A percentile compares a stretch with the other conserved stretches of the same genome.
phyloP scores from a whole-genome alignment of 164 flowering plant species.

The Dillenia turbinata region DNA sequence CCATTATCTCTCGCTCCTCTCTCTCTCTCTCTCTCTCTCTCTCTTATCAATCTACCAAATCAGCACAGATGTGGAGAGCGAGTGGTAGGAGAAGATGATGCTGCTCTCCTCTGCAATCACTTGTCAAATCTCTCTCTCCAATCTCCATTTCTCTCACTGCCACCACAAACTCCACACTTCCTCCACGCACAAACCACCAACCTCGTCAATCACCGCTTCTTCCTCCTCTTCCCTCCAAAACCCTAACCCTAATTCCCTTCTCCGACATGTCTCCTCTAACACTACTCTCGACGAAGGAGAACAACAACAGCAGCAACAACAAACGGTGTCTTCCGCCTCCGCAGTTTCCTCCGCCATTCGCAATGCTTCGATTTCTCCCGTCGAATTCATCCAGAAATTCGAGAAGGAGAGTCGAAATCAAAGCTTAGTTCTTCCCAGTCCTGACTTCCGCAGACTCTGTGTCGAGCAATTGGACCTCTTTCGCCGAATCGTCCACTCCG shows the following conservation, averaged over 20 bases:
- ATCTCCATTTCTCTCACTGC: neutral
- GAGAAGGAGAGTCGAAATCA: conserved; percentile 28
- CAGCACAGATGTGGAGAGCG: too few relatives aligned
- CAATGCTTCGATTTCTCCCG: conserved; percentile 57
- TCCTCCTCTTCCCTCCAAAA: conserved; percentile 8
- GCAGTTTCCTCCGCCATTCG: conserved; percentile 69
- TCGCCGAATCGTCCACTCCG: conserved; percentile 57
- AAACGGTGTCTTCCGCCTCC: conserved; percentile 58
- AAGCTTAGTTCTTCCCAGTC: conserved; percentile 53
- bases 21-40: too few relatives aligned
- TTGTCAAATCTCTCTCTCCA: conserved; percentile 3
- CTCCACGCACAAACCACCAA: neutral
- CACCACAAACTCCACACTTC: neutral
- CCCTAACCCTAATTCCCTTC: conserved; percentile 8
- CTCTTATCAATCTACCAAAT: too few relatives aligned
- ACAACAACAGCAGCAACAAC: conserved; percentile 1
- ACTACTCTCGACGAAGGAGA: conserved; percentile 14
- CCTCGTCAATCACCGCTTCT: conserved; percentile 5
- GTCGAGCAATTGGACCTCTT: conserved; percentile 76
- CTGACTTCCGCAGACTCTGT: conserved; percentile 79
- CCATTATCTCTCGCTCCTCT: too few relatives aligned
- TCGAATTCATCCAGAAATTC: conserved; percentile 54
- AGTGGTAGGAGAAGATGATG: conserved; percentile 9
- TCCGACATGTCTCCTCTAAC: conserved; percentile 22
- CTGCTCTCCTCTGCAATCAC: conserved; percentile 31